These are phyloP conservation scores for Penicillium roqueforti DNA, from an alignment of 495 filamentous ascomycete species.

Conservation along the genomic window DNA sequence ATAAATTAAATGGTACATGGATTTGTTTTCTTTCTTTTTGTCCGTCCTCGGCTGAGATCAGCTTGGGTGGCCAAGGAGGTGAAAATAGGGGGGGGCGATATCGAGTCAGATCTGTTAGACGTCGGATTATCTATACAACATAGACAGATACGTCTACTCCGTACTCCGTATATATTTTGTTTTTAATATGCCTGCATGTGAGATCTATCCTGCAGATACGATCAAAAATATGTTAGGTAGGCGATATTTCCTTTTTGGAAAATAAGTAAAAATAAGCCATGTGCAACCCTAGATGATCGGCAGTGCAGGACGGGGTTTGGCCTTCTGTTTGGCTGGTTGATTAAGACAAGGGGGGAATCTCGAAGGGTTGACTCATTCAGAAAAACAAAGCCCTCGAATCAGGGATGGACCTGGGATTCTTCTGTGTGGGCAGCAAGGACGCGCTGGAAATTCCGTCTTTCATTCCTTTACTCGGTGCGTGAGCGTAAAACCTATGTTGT, in stretches of 20 bases:
- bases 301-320: slow-evolving; percentile 20
- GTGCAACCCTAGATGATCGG: slow-evolving; percentile 28
- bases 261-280: slow-evolving; percentile 19
- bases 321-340: slow-evolving; percentile 10
- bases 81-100: neutral
- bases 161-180: neutral
- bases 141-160: slow-evolving; percentile 2
- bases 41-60: neutral
- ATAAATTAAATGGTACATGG: neutral
- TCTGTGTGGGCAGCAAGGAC: slow-evolving; percentile 22
- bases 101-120: neutral
- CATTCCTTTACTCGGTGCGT: slow-evolving; percentile 30
- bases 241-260: neutral
- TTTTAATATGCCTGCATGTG: slow-evolving; percentile 10
- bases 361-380: slow-evolving; percentile 24
- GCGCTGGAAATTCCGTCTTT: slow-evolving; percentile 8
- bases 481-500: slow-evolving; percentile 15
- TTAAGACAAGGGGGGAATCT: slow-evolving; percentile 17
- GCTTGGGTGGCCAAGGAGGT: neutral
- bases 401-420: slow-evolving; percentile 20
- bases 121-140: neutral
- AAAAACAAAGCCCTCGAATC: slow-evolving; percentile 18
- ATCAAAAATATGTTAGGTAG: neutral
- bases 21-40: neutral
- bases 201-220: slow-evolving; percentile 7